Base-by-base conservation (phyloP, 2,329 filamentous ascomycete genomes). In the Trichoderma breve region DNA sequence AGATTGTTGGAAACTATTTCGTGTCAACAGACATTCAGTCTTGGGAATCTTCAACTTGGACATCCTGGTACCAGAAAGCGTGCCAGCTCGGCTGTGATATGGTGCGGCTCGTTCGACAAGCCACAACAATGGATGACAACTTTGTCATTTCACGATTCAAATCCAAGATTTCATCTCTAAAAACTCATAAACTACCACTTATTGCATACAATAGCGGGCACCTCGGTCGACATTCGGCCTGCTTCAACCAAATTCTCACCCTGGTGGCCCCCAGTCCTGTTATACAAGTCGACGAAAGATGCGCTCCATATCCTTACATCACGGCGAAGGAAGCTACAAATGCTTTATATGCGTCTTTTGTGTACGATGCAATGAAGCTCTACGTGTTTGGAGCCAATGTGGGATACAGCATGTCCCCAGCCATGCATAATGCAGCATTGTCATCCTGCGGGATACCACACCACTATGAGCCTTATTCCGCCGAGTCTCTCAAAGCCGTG, bases 351-450 rank as follows among this genome's bases (percentile, higher is more conserved):
- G 66, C 66, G 9, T 69, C 66, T 34, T 69, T 69, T 24, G 34
- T 69, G 3, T 69, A 69, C 12, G 66, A 69, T 21, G 66, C 66
- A 26, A 69, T 69, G 66, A 69, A 61, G 4, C 66, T 69, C 5
- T 69, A 69, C 15, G 66, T 69, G 11, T 69, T 69, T 3, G 66
- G 66, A 61, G 66, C 66, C 39, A 69, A 61, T n/a, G 66, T 69
- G 39, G 66, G 66, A 61, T 69, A 69, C 26, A 69, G 66, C 11
- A 69, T 69, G 66, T 69, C 66, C 12, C 66, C 66, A n/a, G 66
- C 66, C n/a, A 69, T 69, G 66, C 66, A 69, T 30, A 69, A 69
- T 18, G 66, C 66, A 3, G 66, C 66, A 39, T 34, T 69, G 6
- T 69, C 55, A 28, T 60, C 55, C 18, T 69, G 66, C 3, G 66